Percentiles rank a stretch among this genome's conserved stretches.
phyloP scores from a whole-genome alignment of 306 rosid species.

The Glycine soja region DNA sequence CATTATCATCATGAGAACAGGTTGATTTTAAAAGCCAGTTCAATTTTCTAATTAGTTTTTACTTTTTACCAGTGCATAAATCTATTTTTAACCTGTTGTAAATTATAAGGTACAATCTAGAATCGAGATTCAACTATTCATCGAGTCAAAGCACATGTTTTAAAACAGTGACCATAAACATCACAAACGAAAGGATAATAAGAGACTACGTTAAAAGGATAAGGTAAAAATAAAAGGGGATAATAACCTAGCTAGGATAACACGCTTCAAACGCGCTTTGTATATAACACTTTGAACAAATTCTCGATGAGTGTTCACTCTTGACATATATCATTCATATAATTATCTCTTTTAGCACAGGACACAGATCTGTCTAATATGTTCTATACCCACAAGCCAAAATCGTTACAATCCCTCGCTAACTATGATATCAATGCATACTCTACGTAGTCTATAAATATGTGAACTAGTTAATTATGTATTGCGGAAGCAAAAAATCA shows the following conservation, averaged over 20 bases:
- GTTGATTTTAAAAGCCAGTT: no score
- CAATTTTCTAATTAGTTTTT: no score
- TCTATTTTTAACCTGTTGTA: no score
- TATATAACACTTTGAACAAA: slow-evolving; percentile 12
- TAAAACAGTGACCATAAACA: background rate
- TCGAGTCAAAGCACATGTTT: background rate
- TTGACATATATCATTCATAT: slow-evolving; percentile 5
- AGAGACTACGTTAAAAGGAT: no score
- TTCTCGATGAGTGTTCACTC: background rate
- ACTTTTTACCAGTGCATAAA: no score
- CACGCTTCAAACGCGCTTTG: background rate
- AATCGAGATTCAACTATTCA: no score
- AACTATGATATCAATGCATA: background rate
- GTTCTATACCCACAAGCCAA: background rate
- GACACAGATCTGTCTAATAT: background rate
- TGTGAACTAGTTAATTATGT: background rate
- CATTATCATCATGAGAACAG: no score
- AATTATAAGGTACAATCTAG: no score
- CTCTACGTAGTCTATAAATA: slow-evolving; percentile 1
- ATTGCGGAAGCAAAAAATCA: background rate
- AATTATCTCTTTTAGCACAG: slow-evolving; percentile 1
- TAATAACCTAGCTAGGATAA: background rate
- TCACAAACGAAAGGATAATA: background rate
- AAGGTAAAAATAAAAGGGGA: background rate
- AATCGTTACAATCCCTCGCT: background rate